Base-by-base conservation (phyloP, 1,284 basidiomycete species). In the Flammula alnicola region DNA sequence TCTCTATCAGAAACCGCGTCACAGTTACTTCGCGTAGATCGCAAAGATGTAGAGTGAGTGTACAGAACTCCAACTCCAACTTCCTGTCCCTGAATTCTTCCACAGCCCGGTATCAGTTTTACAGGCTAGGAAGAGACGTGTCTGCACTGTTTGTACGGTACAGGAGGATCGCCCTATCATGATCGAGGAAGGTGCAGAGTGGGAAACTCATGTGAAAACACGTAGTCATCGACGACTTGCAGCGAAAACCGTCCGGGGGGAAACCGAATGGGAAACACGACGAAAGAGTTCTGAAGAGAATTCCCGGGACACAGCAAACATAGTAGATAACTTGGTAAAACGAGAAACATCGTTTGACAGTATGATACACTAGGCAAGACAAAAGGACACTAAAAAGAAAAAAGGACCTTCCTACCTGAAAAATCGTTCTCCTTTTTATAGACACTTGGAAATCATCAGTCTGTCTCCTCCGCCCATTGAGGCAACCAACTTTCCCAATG, bases 111-210 rank as follows among this genome's bases (percentile, higher is more conserved):
- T 66, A 1, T 73, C 80, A 14, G 66, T 83, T 7, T 67, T 93
- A 1, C 69, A 76, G 41, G 79, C 81, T 0, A 77, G 86, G 44
- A 78, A 72, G 41, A 84, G 86, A 59, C 61, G 78, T 4, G 68
- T 80, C 1, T 98, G 95, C 65, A 64, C 77, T 1, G 62, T 78
- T 1, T 98, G 95, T 63, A 93, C 92, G 0, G 58, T 63, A 4
- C 76, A 92, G 51, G 63, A 74, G 0, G 65, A 72, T 1, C 71
- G 78, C 20, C 94, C 95, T 0, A 76, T 91, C 47, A 86, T 94
- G 77, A 76, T 97, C 10, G 83, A 88, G 44, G 79, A 83, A 63
- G 82, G 81, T 3, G 66, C 70, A 10, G 79, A 86, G 53, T 91
- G 89, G 84, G 75, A 78, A 0, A 68, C 64, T 0, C 93, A 96